Evolutionary conservation across 306 rosid genomes (phyloP).

Genomic region (Boehmeria nivea): DNA sequence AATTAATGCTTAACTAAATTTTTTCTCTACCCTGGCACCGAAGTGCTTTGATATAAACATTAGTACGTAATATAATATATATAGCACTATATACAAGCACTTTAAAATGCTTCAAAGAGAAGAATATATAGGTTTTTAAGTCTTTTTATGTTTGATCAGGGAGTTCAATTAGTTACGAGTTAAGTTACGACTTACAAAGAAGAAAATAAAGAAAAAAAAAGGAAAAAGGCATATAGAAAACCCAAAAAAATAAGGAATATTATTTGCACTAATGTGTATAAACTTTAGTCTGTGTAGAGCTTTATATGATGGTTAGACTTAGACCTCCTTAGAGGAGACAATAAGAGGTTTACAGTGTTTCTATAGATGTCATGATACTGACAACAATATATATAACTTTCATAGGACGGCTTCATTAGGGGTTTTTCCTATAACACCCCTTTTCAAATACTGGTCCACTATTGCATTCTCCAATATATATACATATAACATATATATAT

Average conservation of each 20-base stretch:
- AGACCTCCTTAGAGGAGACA: conserved; percentile 64
- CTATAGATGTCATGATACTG: conserved; percentile 42
- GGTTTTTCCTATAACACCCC: conserved; percentile 32
- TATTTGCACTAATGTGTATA: background rate
- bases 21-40: no score
- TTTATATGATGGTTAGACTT: conserved; percentile 40
- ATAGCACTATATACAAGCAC: no score
- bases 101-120: background rate
- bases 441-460: conserved; percentile 48
- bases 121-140: no score
- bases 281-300: conserved; percentile 33
- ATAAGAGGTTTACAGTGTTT: conserved; percentile 64
- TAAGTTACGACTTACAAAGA: background rate
- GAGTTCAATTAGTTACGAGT: background rate
- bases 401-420: conserved; percentile 42
- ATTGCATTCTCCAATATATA: conserved; percentile 16
- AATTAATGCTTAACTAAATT: no score
- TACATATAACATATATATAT: no score
- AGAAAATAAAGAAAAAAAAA: no score
- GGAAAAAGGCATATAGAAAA: no score
- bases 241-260: conserved; percentile 22
- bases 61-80: no score
- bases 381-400: conserved; percentile 33
- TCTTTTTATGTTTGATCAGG: background rate
- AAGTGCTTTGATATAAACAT: no score